A percentile compares a stretch with the other conserved stretches of the same genome.
These are phyloP conservation scores for Nitzschia putrida DNA, from an alignment of 108 stramenopile genomes.

Conservation along the genomic window DNA sequence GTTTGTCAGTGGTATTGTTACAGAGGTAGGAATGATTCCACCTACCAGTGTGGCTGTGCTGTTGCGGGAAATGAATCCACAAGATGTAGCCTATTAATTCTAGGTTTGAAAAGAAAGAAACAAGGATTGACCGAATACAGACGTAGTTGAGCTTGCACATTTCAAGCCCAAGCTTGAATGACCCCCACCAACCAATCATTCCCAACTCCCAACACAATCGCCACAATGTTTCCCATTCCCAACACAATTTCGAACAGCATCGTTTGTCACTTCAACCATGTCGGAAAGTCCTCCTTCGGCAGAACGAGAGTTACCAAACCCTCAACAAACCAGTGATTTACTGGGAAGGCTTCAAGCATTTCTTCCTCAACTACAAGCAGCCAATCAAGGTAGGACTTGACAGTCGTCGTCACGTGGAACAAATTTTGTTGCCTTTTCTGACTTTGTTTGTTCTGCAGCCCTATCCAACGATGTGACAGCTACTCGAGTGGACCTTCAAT, in stretches of 20 bases:
- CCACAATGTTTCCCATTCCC: too few species aligned
- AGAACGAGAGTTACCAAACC: background rate
- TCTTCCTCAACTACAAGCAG: conserved; percentile 30
- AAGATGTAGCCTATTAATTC: conserved; percentile 39
- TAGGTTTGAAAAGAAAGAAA: background rate
- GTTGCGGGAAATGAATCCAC: conserved; percentile 90
- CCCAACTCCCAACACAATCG: too few species aligned
- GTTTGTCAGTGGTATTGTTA: conserved; percentile 94
- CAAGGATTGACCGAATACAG: too few species aligned
- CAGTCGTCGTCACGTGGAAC: background rate
- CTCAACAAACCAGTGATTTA: conserved; percentile 21
- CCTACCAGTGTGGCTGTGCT: conserved; percentile 96
- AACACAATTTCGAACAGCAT: too few species aligned
- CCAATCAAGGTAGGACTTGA: conserved; percentile 32
- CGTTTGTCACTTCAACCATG: too few species aligned
- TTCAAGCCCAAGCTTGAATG: too few species aligned
- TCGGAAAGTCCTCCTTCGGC: too few species aligned
- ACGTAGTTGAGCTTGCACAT: too few species aligned
- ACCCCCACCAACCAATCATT: too few species aligned
- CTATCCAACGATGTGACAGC: background rate
- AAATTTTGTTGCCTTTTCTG: background rate
- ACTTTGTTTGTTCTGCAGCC: background rate
- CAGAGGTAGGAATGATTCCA: conserved; percentile 97
- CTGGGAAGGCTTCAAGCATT: conserved; percentile 35
- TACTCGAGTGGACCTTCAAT: background rate